Evolutionary conservation across 2,329 filamentous ascomycete genomes (phyloP).

Genomic region (Fusarium hainanense): DNA sequence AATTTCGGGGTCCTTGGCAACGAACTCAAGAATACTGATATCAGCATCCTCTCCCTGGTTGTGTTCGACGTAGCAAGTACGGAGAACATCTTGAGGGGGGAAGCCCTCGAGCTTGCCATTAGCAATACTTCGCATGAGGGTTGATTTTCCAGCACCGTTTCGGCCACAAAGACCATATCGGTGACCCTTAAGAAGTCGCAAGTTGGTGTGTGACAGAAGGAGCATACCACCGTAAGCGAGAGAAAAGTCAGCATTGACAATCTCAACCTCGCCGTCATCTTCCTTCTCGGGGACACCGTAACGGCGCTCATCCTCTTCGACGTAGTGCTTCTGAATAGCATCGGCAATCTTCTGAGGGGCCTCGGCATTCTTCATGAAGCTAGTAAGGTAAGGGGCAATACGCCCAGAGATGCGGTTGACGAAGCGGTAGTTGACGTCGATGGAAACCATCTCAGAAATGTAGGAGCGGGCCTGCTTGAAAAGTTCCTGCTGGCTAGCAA

Average conservation of each 20-base stretch:
- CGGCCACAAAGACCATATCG: conserved; percentile 96
- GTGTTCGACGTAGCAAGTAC: conserved; percentile 98
- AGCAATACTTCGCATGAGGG: conserved; percentile 95
- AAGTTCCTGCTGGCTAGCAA: conserved; percentile 68
- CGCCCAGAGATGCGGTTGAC: conserved; percentile 76
- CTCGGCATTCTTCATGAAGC: conserved; percentile 71
- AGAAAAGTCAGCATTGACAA: conserved; percentile 98
- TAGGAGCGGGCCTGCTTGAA: conserved; percentile 78
- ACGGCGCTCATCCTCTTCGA: conserved; percentile 87
- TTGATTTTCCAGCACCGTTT: conserved; percentile 99
- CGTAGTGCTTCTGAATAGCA: conserved; percentile 79
- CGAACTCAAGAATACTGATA: conserved; percentile 93
- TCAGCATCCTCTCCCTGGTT: conserved; percentile 99
- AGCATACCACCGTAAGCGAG: conserved; percentile 98
- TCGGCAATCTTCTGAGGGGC: conserved; percentile 73
- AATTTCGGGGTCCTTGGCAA: conserved; percentile 88
- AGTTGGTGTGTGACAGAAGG: conserved; percentile 92
- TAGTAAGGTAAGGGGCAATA: conserved; percentile 79
- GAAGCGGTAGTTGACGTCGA: conserved; percentile 86
- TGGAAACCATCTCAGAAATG: conserved; percentile 84
- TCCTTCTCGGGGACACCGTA: conserved; percentile 86
- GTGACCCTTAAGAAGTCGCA: conserved; percentile 94
- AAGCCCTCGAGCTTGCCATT: conserved; percentile 97
- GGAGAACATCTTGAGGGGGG: conserved; percentile 88
- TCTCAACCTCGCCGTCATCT: conserved; percentile 92